These are phyloP conservation scores for Candida pseudocylindracea DNA, from an alignment of 1,139 yeast genomes.

Conservation along the genomic window DNA sequence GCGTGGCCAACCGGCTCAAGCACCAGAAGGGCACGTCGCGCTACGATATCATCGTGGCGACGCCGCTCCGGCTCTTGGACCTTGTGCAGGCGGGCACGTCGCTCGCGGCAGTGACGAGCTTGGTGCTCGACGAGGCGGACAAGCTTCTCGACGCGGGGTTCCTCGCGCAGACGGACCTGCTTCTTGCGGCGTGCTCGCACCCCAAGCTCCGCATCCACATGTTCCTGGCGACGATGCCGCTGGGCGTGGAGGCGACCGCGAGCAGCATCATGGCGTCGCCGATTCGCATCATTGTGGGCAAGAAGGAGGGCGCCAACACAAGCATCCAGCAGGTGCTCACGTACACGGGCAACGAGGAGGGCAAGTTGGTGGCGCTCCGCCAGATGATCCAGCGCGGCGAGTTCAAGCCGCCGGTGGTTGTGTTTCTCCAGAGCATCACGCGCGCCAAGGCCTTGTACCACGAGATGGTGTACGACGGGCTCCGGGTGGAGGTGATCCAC, in stretches of 20 bases:
- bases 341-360: conserved; percentile 87
- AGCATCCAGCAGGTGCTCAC: conserved; percentile 69
- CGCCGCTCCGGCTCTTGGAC: conserved; percentile 78
- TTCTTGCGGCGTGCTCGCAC: conserved; percentile 44
- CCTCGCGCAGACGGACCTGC: conserved; percentile 76
- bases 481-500: conserved; percentile 89
- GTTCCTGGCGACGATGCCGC: conserved; percentile 91
- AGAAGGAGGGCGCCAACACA: conserved; percentile 77
- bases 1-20: conserved; percentile 12
- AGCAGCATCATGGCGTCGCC: conserved; percentile 69
- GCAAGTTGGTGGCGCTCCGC: conserved; percentile 76
- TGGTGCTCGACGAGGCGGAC: conserved; percentile 92
- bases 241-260: conserved; percentile 82
- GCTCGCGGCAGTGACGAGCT: conserved; percentile 41
- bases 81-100: conserved; percentile 38
- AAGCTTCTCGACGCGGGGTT: conserved; percentile 80
- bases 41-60: conserved; percentile 65
- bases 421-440: conserved; percentile 76
- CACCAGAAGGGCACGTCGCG: conserved; percentile 32
- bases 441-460: conserved; percentile 92
- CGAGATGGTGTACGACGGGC: conserved; percentile 72
- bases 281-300: conserved; percentile 74
- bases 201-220: conserved; percentile 41
- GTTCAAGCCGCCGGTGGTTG: conserved; percentile 80
- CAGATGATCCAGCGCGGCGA: conserved; percentile 74